Percentiles rank a stretch among this genome's conserved stretches.
phyloP scores from a whole-genome alignment of 2,329 filamentous ascomycete genomes.

The Teratosphaeria nubilosa region DNA sequence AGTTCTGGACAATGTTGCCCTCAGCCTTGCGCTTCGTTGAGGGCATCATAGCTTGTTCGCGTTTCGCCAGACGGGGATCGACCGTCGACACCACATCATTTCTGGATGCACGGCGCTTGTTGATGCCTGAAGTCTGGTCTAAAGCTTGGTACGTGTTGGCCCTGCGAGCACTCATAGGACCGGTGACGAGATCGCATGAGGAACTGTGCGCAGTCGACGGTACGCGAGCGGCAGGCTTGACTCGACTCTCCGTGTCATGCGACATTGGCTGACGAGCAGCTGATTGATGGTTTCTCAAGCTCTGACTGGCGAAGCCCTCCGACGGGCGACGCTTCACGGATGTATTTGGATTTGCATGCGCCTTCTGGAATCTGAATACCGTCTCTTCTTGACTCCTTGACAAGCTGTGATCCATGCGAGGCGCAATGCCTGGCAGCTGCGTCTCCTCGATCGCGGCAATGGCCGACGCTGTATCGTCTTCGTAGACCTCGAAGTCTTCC shows the following conservation, averaged over 20 bases:
- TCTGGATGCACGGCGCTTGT: slow-evolving; percentile 3
- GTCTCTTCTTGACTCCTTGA: slow-evolving; percentile 1
- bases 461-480: neutral
- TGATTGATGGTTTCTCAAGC: neutral
- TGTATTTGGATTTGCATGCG: slow-evolving; percentile 17
- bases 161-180: neutral
- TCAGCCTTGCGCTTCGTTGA: slow-evolving; percentile 14
- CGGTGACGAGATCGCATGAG: slow-evolving; percentile 14
- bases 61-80: slow-evolving; percentile 6
- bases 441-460: neutral
- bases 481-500: neutral
- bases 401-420: neutral
- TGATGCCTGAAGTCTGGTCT: neutral
- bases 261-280: neutral
- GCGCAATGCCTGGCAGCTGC: neutral
- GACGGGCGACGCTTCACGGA: slow-evolving; percentile 14
- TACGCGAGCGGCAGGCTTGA: neutral
- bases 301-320: neutral
- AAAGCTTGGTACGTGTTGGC: slow-evolving; percentile 4
- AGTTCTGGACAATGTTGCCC: slow-evolving; percentile 9
- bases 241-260: neutral
- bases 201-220: slow-evolving; percentile 10
- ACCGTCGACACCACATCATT: neutral
- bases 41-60: neutral
- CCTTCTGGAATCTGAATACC: slow-evolving; percentile 11